Evolutionary conservation across 2,329 filamentous ascomycete species (phyloP).

Genomic region (Calonectria fujianensis): DNA sequence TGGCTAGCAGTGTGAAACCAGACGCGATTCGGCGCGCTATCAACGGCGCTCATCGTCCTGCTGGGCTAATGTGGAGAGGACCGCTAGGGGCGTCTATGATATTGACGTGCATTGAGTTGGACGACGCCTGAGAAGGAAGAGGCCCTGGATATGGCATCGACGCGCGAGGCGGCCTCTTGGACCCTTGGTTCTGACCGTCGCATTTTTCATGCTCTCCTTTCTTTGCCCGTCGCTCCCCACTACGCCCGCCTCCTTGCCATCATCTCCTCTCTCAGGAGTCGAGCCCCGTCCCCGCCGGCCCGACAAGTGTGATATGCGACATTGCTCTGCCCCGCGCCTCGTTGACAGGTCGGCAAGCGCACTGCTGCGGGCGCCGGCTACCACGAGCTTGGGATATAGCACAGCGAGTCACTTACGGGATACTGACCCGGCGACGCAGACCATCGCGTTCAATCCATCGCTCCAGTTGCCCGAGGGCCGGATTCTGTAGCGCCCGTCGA

Average conservation of each 20-base stretch:
- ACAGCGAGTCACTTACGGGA: slow-evolving; percentile 27
- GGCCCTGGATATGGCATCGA: not conserved
- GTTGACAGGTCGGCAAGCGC: slow-evolving; percentile 32
- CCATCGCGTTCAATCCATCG: slow-evolving; percentile 45
- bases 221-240: slow-evolving; percentile 26
- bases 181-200: not conserved
- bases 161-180: not conserved
- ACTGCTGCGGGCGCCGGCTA: slow-evolving; percentile 29
- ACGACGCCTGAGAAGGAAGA: slow-evolving; percentile 11
- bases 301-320: slow-evolving; percentile 37
- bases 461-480: slow-evolving; percentile 46
- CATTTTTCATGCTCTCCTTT: slow-evolving; percentile 18
- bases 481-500: slow-evolving; percentile 51
- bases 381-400: slow-evolving; percentile 38
- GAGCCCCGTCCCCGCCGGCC: slow-evolving; percentile 12
- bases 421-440: slow-evolving; percentile 43
- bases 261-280: slow-evolving; percentile 15
- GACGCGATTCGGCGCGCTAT: slow-evolving; percentile 29
- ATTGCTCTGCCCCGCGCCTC: slow-evolving; percentile 26
- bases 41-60: slow-evolving; percentile 25
- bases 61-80: slow-evolving; percentile 25
- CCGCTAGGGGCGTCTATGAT: slow-evolving; percentile 27
- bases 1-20: slow-evolving; percentile 27
- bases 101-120: slow-evolving; percentile 29
- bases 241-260: slow-evolving; percentile 32